phyloP scores from a whole-genome alignment of 2,329 filamentous ascomycete genomes.

The Phaeoacremonium minimum region DNA sequence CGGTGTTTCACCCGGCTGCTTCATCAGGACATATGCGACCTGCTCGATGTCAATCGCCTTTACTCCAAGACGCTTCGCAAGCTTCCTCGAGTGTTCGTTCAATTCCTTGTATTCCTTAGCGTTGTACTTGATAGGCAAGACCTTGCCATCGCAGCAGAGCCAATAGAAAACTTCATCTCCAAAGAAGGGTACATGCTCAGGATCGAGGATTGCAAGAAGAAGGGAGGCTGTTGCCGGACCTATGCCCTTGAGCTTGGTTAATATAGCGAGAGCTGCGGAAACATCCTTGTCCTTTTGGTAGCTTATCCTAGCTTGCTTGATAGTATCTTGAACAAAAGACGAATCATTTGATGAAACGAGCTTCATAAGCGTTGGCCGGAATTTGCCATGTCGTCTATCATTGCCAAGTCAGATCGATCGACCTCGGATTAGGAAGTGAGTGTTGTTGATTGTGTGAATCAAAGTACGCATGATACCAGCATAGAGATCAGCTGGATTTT shows the following conservation, averaged over 20 bases:
- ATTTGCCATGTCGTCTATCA: conserved; percentile 55
- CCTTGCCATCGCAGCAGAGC: conserved; percentile 53
- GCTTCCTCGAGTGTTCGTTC: conserved; percentile 30
- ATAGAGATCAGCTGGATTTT: too few relatives aligned
- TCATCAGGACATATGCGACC: conserved; percentile 67
- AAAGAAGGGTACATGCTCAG: conserved; percentile 64
- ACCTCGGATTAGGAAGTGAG: too few relatives aligned
- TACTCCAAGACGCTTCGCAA: conserved; percentile 47
- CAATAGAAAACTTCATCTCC: conserved; percentile 76
- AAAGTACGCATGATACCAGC: too few relatives aligned
- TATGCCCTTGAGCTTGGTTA: conserved; percentile 65
- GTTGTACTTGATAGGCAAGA: conserved; percentile 61
- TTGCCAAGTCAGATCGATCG: conserved; percentile 6
- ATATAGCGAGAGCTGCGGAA: conserved; percentile 40
- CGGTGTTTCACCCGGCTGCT: conserved; percentile 19
- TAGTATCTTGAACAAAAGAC: conserved; percentile 37
- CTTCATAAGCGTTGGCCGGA: conserved; percentile 56
- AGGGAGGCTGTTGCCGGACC: conserved; percentile 78
- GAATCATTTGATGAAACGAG: conserved; percentile 58
- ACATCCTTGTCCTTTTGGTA: conserved; percentile 34
- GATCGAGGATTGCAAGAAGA: conserved; percentile 61
- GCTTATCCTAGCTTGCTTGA: conserved; percentile 44
- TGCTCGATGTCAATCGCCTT: conserved; percentile 62
- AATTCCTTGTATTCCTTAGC: conserved; percentile 63
- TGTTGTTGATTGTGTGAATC: too few relatives aligned